Conservation (phyloP, 2,329 filamentous ascomycete species). For the Alternaria hordeiaustralica region DNA sequence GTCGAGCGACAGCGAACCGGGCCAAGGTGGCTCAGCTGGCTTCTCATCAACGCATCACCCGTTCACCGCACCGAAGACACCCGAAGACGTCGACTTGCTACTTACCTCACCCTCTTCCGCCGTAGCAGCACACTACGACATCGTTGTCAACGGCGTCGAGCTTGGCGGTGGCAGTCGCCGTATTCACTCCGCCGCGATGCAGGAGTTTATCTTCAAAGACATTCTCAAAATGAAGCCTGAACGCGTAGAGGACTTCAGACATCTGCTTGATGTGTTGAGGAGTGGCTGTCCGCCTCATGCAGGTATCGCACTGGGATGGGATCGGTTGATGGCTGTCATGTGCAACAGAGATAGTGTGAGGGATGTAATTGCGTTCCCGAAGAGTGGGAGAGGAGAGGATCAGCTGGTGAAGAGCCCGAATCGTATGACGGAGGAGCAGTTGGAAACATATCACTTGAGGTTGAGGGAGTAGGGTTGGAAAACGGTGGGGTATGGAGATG, state of each 20-base stretch:
- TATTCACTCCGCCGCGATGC: constrained; percentile 84
- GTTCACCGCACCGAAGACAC: constrained; percentile 84
- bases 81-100: constrained; percentile 76
- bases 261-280: constrained; percentile 80
- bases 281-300: constrained; percentile 94
- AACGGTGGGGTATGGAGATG: not conserved
- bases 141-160: constrained; percentile 94
- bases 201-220: constrained; percentile 83
- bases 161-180: constrained; percentile 90
- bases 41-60: constrained; percentile 92
- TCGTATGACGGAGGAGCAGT: constrained; percentile 65
- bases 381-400: constrained; percentile 90
- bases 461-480: constrained; percentile 18
- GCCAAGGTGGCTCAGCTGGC: constrained; percentile 81
- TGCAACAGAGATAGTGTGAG: constrained; percentile 77
- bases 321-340: constrained; percentile 82
- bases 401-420: constrained; percentile 80
- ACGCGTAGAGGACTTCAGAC: constrained; percentile 80
- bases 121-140: constrained; percentile 89
- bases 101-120: constrained; percentile 73
- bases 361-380: constrained; percentile 97
- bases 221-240: constrained; percentile 78
- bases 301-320: constrained; percentile 90
- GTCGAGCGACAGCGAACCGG: constrained; percentile 67
- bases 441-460: constrained; percentile 65